Percentiles rank a stretch among this genome's conserved stretches.
phyloP scores from a whole-genome alignment of 768 basidiomycete genomes.

The Rhodocollybia butyracea region DNA sequence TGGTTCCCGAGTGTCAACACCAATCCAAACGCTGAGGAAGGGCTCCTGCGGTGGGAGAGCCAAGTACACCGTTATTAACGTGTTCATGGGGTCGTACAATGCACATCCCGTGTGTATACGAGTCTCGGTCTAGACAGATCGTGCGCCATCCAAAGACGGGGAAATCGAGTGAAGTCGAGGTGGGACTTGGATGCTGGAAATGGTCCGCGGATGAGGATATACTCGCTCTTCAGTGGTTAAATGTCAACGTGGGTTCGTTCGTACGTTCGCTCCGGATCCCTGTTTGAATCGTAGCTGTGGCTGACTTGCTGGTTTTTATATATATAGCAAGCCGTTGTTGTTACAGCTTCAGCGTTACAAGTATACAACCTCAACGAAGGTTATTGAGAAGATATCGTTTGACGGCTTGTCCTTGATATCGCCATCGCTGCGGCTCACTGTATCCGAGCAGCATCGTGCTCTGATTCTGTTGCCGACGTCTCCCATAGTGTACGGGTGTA shows the following conservation, averaged over 20 bases:
- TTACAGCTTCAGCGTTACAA: constrained; percentile 55
- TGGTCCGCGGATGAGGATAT: constrained; percentile 65
- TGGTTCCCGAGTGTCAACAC: constrained; percentile 73
- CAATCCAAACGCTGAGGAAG: constrained; percentile 10
- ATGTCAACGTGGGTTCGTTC: constrained; percentile 70
- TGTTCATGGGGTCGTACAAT: constrained; percentile 82
- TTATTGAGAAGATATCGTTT: constrained; percentile 62
- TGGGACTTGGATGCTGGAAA: constrained; percentile 62
- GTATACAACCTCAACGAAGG: constrained; percentile 66
- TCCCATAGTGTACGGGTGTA: constrained; percentile 75
- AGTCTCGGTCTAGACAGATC: constrained; percentile 49
- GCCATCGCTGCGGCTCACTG: constrained; percentile 45
- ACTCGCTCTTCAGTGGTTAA: constrained; percentile 84
- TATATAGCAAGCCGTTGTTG: constrained; percentile 62
- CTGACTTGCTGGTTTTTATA: constrained; percentile 9
- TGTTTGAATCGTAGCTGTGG: background rate
- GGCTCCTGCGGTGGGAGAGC: constrained; percentile 1
- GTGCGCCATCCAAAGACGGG: constrained; percentile 54
- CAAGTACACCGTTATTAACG: constrained; percentile 63
- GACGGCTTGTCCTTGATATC: constrained; percentile 55
- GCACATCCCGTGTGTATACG: constrained; percentile 62
- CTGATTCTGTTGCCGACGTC: constrained; percentile 49
- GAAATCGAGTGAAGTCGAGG: constrained; percentile 55
- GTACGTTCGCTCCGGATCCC: too few species aligned
- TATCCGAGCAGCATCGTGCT: constrained; percentile 42